Base-by-base conservation (phyloP, 768 basidiomycete genomes). In the Lepiota venenata region DNA sequence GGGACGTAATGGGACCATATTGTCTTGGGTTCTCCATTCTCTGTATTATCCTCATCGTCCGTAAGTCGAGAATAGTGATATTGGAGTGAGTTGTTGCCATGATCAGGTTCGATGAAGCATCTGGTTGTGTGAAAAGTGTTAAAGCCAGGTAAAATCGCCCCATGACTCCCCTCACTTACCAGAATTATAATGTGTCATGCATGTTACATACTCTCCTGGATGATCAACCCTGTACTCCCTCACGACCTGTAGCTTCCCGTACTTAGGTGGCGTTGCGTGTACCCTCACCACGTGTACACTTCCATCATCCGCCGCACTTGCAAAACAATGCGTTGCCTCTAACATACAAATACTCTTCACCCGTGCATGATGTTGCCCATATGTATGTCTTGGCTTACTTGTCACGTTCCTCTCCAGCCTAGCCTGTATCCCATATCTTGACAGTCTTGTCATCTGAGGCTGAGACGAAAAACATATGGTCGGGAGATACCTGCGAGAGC, bases 321-420 rank as follows among this genome's bases (percentile, higher is more conserved):
- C 93, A 68, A 95, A 92, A 64, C 93, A 96, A 68, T 95, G 89
- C 9, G 85, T 80, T 5, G 85, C 85, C 60, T 97, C 94, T 49
- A 98, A 74, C 57, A 88, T 84, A 66, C 91, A 93, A 14, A 97
- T 69, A 61, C 80, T 73, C 66, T 80, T 80, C 50, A 84, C 77
- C 15, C 79, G 77, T 0, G 88, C 86, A 61, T 91, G 74, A 44
- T 77, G 76, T 52, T 77, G 76, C 10, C 69, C 68, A 64, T 88
- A 87, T 1, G 85, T 86, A 63, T 87, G 79, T 58, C 87, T 66
- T 51, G 83, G 84, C 73, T 91, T 91, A 65, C 88, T 88, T 18
- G 94, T 92, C 15, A 97, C 91, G 68, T 93, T 98, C 53, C 95
- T 80, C 65, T 98, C 96, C 42, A 98, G 76, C n/a, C 93, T 78